Evolutionary conservation across 2,329 filamentous ascomycete species (phyloP).

Genomic region (Monosporascus ibericus): DNA sequence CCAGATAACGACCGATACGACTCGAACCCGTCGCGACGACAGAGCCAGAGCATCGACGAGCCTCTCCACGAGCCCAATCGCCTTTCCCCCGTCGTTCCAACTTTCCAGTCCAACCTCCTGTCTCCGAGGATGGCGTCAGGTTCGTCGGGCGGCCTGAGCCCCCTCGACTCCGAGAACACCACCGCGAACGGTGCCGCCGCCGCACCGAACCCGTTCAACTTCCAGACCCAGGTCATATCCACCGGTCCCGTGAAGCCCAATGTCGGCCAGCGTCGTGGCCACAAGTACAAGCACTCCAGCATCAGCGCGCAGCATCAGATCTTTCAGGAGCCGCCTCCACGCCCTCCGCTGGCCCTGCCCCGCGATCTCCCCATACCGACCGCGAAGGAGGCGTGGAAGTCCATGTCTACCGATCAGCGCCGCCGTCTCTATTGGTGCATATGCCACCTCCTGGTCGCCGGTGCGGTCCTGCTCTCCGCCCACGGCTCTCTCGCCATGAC

Average conservation of each 20-base stretch:
- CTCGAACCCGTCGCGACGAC: slow-evolving; percentile 1
- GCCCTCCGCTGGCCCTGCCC: slow-evolving; percentile 81
- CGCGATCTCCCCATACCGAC: slow-evolving; percentile 91
- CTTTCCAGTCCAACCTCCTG: slow-evolving; percentile 17
- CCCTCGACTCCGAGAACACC: slow-evolving; percentile 20
- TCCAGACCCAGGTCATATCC: slow-evolving; percentile 74
- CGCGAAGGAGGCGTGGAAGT: slow-evolving; percentile 76
- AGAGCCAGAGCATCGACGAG: slow-evolving; percentile 3
- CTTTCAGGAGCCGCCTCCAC: slow-evolving; percentile 83
- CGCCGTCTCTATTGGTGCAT: slow-evolving; percentile 81
- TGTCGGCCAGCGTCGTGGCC: slow-evolving; percentile 84
- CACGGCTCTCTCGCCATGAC: slow-evolving; percentile 86
- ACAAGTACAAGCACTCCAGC: slow-evolving; percentile 97
- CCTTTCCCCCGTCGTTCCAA: slow-evolving; percentile 23
- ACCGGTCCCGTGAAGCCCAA: slow-evolving; percentile 75
- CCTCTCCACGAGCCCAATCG: slow-evolving; percentile 25
- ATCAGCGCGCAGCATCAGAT: slow-evolving; percentile 86
- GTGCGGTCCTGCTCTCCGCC: slow-evolving; percentile 79
- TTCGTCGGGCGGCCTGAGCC: slow-evolving; percentile 12
- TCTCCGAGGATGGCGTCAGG: slow-evolving; percentile 18
- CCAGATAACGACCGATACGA: slow-evolving; percentile 5
- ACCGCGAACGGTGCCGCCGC: slow-evolving; percentile 18
- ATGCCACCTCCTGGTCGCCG: slow-evolving; percentile 78
- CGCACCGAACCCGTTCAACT: slow-evolving; percentile 78
- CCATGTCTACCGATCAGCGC: slow-evolving; percentile 85